Percentiles rank a stretch among this genome's conserved stretches.
These are phyloP conservation scores for Debaryomyces sp. DNA, from an alignment of 1,139 yeast species.

Conservation along the genomic window DNA sequence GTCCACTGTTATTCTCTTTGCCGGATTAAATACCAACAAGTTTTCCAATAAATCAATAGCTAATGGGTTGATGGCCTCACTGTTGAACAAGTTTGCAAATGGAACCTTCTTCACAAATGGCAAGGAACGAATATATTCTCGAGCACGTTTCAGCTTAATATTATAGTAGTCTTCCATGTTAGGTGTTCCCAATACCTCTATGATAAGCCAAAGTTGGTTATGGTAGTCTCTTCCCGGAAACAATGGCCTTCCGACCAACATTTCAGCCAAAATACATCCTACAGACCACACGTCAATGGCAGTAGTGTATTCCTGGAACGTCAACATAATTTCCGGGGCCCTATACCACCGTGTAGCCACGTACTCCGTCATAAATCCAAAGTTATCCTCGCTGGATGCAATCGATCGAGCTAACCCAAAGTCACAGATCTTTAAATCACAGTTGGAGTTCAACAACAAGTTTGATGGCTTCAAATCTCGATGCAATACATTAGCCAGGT, in stretches of 20 bases:
- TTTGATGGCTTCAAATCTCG: constrained; percentile 93
- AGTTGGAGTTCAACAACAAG: constrained; percentile 81
- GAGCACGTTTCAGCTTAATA: constrained; percentile 81
- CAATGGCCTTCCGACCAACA: constrained; percentile 82
- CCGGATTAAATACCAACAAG: constrained; percentile 65
- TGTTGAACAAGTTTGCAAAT: constrained; percentile 40
- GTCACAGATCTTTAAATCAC: constrained; percentile 93
- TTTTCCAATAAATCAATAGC: constrained; percentile 65
- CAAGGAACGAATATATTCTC: constrained; percentile 78
- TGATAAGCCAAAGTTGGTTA: constrained; percentile 82
- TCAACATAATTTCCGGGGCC: constrained; percentile 96
- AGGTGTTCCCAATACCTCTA: constrained; percentile 92
- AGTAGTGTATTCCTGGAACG: constrained; percentile 89
- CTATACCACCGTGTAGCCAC: constrained; percentile 98
- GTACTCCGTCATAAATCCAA: constrained; percentile 88
- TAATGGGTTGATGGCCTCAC: constrained; percentile 44
- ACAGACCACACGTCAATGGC: constrained; percentile 98
- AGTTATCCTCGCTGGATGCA: constrained; percentile 40
- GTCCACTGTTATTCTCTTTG: constrained; percentile 61
- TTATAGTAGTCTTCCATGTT: constrained; percentile 76
- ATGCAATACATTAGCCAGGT: constrained; percentile 88
- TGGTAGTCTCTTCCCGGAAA: constrained; percentile 96
- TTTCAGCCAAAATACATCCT: constrained; percentile 94
- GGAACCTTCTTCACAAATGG: constrained; percentile 58
- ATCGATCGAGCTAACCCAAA: constrained; percentile 82